These are phyloP conservation scores for Cutaneotrichosporon arboriforme DNA, from an alignment of 1,284 basidiomycete genomes.

Conservation along the genomic window DNA sequence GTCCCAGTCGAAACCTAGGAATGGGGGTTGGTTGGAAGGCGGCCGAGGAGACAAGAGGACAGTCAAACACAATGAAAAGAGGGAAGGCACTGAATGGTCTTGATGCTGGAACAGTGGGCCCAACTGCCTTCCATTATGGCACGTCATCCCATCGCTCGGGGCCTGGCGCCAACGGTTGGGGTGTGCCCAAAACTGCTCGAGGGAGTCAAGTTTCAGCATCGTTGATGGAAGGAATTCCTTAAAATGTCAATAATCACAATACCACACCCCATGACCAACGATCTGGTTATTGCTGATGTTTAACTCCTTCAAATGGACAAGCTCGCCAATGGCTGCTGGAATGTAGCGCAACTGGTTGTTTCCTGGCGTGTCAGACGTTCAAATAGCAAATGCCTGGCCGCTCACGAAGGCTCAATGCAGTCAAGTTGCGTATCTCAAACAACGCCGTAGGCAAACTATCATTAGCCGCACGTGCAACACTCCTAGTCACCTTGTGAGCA, in stretches of 20 bases:
- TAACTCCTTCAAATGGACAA: conserved; percentile 39
- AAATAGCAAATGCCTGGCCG: background rate
- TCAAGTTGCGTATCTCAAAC: conserved; percentile 44
- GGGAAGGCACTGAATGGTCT: conserved; percentile 19
- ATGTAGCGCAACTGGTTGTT: conserved; percentile 36
- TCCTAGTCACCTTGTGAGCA: conserved; percentile 31
- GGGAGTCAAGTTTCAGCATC: conserved; percentile 32
- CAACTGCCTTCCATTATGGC: background rate
- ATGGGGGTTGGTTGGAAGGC: conserved; percentile 31
- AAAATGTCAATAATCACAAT: background rate
- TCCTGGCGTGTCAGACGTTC: conserved; percentile 18
- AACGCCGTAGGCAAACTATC: conserved; percentile 41
- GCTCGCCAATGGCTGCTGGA: conserved; percentile 44
- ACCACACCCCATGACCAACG: no score
- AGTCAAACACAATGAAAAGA: conserved; percentile 35
- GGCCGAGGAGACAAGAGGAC: conserved; percentile 36
- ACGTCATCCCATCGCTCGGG: background rate
- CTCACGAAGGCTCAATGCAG: conserved; percentile 37
- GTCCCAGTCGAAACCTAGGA: conserved; percentile 41
- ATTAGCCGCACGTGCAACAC: background rate
- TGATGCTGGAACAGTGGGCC: conserved; percentile 1
- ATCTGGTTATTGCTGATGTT: conserved; percentile 46
- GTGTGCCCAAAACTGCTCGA: conserved; percentile 24
- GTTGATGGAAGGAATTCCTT: conserved; percentile 43
- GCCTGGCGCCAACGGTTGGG: conserved; percentile 26